Percentiles rank a stretch among this genome's conserved stretches.
phyloP scores from a whole-genome alignment of 169 alveolate genomes.

The Blepharisma undulans region DNA sequence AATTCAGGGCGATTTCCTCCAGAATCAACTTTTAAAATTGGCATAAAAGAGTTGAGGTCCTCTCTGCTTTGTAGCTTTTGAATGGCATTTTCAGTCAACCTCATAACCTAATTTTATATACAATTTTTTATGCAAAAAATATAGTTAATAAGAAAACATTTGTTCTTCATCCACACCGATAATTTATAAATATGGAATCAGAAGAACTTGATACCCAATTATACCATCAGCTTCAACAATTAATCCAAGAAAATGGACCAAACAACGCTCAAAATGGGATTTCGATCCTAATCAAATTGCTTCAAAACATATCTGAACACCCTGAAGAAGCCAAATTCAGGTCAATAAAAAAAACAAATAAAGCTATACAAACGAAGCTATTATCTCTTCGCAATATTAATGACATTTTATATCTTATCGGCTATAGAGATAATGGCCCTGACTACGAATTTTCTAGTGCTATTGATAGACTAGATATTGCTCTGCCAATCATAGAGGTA shows the following conservation, averaged over 20 bases:
- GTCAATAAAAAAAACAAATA: constrained; percentile 18
- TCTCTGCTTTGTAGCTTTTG: neutral
- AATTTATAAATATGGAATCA: neutral
- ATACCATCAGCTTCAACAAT: neutral
- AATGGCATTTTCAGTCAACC: neutral
- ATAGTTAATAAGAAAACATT: neutral
- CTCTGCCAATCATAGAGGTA: constrained; percentile 15
- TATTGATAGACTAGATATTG: constrained; percentile 4
- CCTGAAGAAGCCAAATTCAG: constrained; percentile 37
- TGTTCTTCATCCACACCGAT: neutral
- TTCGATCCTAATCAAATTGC: neutral
- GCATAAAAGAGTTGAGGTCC: neutral
- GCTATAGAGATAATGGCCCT: constrained; percentile 13
- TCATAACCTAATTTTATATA: neutral
- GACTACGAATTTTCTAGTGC: neutral
- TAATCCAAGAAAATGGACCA: neutral
- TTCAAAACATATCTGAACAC: constrained; percentile 33
- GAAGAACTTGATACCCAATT: neutral
- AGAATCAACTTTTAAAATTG: neutral
- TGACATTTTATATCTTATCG: neutral
- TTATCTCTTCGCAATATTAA: neutral
- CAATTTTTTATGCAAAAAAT: no score
- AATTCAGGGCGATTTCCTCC: neutral
- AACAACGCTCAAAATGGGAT: neutral
- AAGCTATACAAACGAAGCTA: constrained; percentile 12